Evolutionary conservation across 768 basidiomycete species (phyloP).

Genomic region (Lactarius quietus): DNA sequence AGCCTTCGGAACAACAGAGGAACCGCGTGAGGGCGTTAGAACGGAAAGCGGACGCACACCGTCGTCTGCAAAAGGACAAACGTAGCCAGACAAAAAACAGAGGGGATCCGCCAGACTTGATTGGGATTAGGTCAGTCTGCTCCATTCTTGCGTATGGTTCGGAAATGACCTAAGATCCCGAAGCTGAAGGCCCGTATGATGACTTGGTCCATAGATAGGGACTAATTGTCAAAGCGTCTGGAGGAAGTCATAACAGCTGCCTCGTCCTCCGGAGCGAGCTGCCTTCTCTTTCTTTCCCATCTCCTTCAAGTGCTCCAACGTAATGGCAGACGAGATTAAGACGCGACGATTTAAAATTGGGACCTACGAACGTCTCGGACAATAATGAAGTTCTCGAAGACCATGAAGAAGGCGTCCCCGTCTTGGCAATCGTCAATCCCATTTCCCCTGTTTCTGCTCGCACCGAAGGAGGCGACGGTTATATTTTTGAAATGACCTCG

Average conservation of each 20-base stretch:
- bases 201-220: not conserved
- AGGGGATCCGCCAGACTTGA: constrained; percentile 30
- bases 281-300: not conserved
- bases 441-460: not conserved
- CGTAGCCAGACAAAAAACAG: constrained; percentile 48
- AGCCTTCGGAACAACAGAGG: constrained; percentile 53
- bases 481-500: too few species aligned
- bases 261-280: not conserved
- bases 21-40: constrained; percentile 48
- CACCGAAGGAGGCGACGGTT: not conserved
- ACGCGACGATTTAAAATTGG: not conserved
- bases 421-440: not conserved
- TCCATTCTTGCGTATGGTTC: not conserved
- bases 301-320: not conserved
- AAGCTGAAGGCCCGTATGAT: not conserved
- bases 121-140: constrained; percentile 19
- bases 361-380: not conserved
- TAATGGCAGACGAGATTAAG: not conserved
- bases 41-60: constrained; percentile 45
- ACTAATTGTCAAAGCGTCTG: not conserved
- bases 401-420: not conserved
- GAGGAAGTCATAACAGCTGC: too few species aligned
- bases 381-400: not conserved
- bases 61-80: constrained; percentile 49
- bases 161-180: constrained; percentile 1